Evolutionary conservation across 2,329 filamentous ascomycete genomes (phyloP), one percentile per base, ranked within the genome.

Genomic region (Aureobasidium sp.): DNA sequence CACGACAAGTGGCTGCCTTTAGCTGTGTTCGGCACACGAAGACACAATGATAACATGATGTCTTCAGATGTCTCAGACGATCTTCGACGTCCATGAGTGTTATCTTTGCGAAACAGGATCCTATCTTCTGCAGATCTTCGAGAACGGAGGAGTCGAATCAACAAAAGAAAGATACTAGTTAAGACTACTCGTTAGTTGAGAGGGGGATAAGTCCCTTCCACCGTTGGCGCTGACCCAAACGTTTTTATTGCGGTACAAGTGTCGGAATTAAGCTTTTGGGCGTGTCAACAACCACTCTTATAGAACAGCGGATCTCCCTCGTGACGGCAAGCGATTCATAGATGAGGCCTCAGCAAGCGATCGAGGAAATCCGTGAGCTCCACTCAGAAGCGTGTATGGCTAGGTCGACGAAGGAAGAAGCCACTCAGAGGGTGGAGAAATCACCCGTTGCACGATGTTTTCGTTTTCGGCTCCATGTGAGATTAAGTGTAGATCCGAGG

Each of bases 41-140:
- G 37, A 54, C 27, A 54, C n/a, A 14, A 54, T 42, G 50, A 54
- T 54, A 54, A 14, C 50, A 54, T 54, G 11, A 54, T 54, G 50
- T 41, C 27, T 9, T 41, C 21, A 54, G 11, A 42, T 54, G 50
- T 54, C 50, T 54, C 50, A 21, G 37, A 42, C 37, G 50, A 54
- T 54, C 50, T 13, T 32, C 13, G 21, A 32, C 5, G 25, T 27
- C 9, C 37, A 30, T 32, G 3, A 29, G 30, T 6, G 7, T 30
- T 36, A 41, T 27, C 34, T 7, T 4, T 42, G 25, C 36, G 16
- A 42, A 54, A 54, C 16, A 42, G 3, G 14, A 42, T 42, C 27
- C 37, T 54, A 13, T 3, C 14, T 42, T 54, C 37, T 54, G 50
- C 10, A 14, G n/a, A 10, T n/a, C 2, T 42, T 54, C 37, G 37